Evolutionary conservation across 306 rosid species (phyloP).

Genomic region (Quercus rubra): DNA sequence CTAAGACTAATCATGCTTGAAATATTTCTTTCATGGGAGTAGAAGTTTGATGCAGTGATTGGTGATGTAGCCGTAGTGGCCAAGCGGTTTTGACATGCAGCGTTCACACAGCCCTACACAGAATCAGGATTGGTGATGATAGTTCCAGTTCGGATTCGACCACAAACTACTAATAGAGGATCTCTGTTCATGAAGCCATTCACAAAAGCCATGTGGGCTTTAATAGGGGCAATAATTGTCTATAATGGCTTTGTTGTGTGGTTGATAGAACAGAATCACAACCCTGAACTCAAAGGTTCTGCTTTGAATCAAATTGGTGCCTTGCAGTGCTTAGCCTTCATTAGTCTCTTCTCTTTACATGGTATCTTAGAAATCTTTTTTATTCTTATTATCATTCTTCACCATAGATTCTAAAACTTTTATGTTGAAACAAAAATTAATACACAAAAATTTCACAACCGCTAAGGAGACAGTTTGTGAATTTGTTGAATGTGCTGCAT

Average conservation of each 20-base stretch:
- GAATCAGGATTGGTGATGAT: conserved; percentile 51
- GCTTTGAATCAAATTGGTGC: conserved; percentile 35
- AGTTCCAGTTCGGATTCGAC: conserved; percentile 23
- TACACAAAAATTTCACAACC: no score
- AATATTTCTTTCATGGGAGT: not conserved
- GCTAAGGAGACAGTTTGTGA: no score
- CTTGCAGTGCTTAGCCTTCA: conserved; percentile 40
- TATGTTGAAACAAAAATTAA: no score
- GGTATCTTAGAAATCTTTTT: conserved; percentile 28
- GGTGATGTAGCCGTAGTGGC: conserved; percentile 45
- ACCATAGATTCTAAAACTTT: not conserved
- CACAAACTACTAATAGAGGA: conserved; percentile 16
- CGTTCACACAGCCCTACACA: conserved; percentile 43
- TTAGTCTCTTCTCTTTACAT: conserved; percentile 36
- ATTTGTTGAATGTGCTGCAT: no score
- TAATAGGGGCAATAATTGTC: conserved; percentile 23
- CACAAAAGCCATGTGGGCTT: conserved; percentile 43
- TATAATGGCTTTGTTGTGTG: conserved; percentile 54
- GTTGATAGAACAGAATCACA: conserved; percentile 40
- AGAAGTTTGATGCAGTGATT: conserved; percentile 48
- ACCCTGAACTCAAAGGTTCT: conserved; percentile 31
- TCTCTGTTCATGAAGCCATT: conserved; percentile 49
- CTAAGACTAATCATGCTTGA: not conserved
- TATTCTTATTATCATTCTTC: not conserved
- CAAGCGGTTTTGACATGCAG: conserved; percentile 26